Evolutionary conservation across 2,329 filamentous ascomycete genomes (phyloP).

Genomic region (Stagonosporopsis chrysanthemi): DNA sequence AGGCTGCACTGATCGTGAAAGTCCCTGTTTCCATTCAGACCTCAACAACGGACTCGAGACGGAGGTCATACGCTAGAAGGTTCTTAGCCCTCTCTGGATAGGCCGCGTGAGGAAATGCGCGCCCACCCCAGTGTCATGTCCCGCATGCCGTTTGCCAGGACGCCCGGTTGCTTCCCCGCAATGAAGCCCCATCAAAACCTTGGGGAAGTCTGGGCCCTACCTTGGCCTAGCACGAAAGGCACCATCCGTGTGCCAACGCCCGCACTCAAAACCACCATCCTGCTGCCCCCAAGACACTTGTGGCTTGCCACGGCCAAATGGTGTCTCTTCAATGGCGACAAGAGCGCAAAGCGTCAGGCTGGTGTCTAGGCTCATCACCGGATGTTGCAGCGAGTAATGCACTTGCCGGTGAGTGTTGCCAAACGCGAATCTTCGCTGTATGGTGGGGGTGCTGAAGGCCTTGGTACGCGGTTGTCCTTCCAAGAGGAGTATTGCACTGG

Average conservation of each 20-base stretch:
- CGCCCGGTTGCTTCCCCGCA: conserved; percentile 24
- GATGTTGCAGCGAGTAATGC: conserved; percentile 20
- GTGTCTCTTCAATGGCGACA: conserved; percentile 27
- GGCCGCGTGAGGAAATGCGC: conserved; percentile 9
- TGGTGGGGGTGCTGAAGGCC: conserved; percentile 12
- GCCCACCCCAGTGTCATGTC: conserved; percentile 11
- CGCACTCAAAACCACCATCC: conserved; percentile 19
- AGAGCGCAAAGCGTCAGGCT: conserved; percentile 24
- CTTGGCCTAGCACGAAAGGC: conserved; percentile 31
- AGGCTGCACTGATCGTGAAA: conserved; percentile 15
- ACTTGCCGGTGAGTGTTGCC: conserved; percentile 16
- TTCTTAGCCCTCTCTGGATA: conserved; percentile 10
- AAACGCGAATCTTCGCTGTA: conserved; percentile 6
- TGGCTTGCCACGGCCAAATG: conserved; percentile 35
- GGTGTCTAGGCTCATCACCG: conserved; percentile 21
- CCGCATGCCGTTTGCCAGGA: conserved; percentile 14
- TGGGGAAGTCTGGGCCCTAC: conserved; percentile 26
- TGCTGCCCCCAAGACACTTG: conserved; percentile 29
- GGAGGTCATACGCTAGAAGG: conserved; percentile 22
- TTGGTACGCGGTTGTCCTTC: conserved; percentile 22
- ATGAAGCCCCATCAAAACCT: conserved; percentile 23
- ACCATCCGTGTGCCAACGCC: conserved; percentile 16
- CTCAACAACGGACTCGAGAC: conserved; percentile 27
- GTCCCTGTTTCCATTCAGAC: conserved; percentile 6
- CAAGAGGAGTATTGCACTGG: conserved; percentile 11